A percentile compares a stretch with the other conserved stretches of the same genome.
Conservation (phyloP, 2,329 filamentous ascomycete species). For the Alternaria sp. region DNA sequence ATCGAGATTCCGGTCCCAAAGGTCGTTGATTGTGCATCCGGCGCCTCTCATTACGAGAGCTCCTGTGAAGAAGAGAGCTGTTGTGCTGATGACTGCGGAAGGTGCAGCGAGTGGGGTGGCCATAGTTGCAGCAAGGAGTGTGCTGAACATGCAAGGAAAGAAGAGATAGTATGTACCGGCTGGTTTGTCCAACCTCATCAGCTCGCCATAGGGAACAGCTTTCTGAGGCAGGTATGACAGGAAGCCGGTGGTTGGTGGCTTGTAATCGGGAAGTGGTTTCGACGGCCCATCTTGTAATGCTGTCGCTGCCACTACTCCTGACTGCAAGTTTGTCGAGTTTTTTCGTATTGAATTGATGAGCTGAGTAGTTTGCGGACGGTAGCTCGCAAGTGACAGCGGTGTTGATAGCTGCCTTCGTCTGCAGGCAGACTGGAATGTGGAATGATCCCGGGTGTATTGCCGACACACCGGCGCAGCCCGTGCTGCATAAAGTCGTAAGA, state of each 20-base stretch:
- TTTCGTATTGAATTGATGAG: conserved; percentile 1
- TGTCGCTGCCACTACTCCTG: conserved; percentile 22
- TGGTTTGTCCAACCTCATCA: conserved; percentile 81
- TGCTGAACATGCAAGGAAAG: conserved; percentile 85
- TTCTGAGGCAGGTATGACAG: conserved; percentile 71
- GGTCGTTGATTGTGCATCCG: conserved; percentile 87
- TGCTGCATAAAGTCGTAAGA: not conserved
- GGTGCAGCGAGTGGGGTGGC: conserved; percentile 66
- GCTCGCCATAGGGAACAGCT: conserved; percentile 80
- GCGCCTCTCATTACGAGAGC: conserved; percentile 86
- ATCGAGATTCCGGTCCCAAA: conserved; percentile 89
- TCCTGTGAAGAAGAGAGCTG: conserved; percentile 73
- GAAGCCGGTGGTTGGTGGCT: conserved; percentile 73
- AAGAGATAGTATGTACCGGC: conserved; percentile 84
- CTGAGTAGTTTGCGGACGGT: conserved; percentile 14
- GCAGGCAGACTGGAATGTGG: not conserved
- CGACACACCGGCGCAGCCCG: not conserved
- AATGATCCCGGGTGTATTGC: not conserved
- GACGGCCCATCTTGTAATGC: conserved; percentile 12
- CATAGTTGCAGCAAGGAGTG: conserved; percentile 77
- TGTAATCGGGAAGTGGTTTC: conserved; percentile 55
- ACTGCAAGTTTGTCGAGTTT: conserved; percentile 1
- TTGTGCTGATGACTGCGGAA: conserved; percentile 67
- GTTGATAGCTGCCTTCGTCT: not conserved
- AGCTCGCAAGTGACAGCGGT: not conserved